Percentiles rank a stretch among this genome's conserved stretches.
Evolutionary conservation across 129 eudicot species (phyloP).

Genomic region (Artemisia annua): DNA sequence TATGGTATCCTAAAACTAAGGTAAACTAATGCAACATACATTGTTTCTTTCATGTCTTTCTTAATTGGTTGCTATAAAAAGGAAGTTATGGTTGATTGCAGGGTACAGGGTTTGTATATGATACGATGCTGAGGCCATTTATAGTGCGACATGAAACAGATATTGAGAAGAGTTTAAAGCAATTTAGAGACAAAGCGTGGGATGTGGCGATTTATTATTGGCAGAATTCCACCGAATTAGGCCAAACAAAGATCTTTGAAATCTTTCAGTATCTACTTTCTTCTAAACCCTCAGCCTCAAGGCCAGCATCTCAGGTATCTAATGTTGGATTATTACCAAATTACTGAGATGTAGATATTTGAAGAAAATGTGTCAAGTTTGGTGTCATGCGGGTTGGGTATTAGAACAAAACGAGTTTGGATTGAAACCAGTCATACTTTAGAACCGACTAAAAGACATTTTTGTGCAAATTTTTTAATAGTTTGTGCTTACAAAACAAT

Average conservation of each 20-base stretch:
- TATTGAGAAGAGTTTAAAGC: constrained; percentile 64
- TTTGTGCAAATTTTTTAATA: no score
- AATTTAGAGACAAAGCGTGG: constrained; percentile 69
- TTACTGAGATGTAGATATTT: background rate
- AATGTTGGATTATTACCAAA: background rate
- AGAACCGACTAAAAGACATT: no score
- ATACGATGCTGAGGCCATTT: constrained; percentile 63
- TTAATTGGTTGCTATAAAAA: background rate
- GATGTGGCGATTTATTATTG: constrained; percentile 82
- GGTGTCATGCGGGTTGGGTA: background rate
- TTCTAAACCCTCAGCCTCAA: constrained; percentile 37
- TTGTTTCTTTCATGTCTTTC: background rate
- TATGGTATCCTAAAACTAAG: constrained; percentile 96
- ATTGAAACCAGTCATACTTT: no score
- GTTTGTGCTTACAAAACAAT: no score
- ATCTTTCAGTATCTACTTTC: constrained; percentile 47
- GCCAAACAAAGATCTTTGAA: constrained; percentile 65
- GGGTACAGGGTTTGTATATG: constrained; percentile 83
- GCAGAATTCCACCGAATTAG: constrained; percentile 79
- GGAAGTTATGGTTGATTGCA: constrained; percentile 29
- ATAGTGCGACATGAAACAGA: constrained; percentile 73
- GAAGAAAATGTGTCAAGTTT: background rate
- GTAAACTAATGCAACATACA: constrained; percentile 34
- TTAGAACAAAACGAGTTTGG: no score
- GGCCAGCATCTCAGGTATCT: constrained; percentile 50